Evolutionary conservation across 805 yeast genomes (phyloP), one percentile per base, ranked within the genome.

Genomic region (Zygoascus tannicola): DNA sequence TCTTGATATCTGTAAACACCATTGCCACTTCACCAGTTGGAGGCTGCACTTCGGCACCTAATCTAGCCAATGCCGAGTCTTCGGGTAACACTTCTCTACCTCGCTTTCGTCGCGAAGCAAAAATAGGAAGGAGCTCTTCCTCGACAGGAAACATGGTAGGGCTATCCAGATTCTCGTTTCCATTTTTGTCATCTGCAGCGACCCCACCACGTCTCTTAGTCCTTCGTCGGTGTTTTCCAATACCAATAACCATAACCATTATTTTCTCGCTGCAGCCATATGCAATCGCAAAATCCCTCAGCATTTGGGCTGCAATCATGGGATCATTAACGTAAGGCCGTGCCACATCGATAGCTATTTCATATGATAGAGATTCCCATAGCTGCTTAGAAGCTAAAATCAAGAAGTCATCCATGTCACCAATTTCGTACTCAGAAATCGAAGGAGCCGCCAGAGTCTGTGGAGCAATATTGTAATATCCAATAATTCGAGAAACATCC

Each of bases 1-100:
- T 88, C 56, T 90, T 87, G 54, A 92, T 92, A 74, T 92, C 99
- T 0, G 99, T 92, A 64, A 92, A 92, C 1, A 90, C 97, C 76
- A 92, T 81, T 0, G 98, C 96, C 40, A 92, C 68, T 41, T 86
- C 87, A 2, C 97, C 97, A 4, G 81, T 80, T 2, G 99, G 99
- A 2, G 98, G 97, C 7, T 82, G 80, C 46, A 92, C 88, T 57
- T 92, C 98, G 7, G 57, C 56, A 3, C 85, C 94, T 44, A 87
- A 68, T 56, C 94, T 76, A 54, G 95, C 78, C 52, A 88, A 68
- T 1, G 80, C 74, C 0, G 94, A 76, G 61, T 88, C 96, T 41
- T 80, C 86, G 2, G 76, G 75, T 16, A 69, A 58, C 7, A 70
- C 62, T 50, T 77, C 56, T 62, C 75, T 60, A 39, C 73, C 80